These are phyloP conservation scores for Xylariales sp. DNA, from an alignment of 2,329 filamentous ascomycete species.

Conservation along the genomic window DNA sequence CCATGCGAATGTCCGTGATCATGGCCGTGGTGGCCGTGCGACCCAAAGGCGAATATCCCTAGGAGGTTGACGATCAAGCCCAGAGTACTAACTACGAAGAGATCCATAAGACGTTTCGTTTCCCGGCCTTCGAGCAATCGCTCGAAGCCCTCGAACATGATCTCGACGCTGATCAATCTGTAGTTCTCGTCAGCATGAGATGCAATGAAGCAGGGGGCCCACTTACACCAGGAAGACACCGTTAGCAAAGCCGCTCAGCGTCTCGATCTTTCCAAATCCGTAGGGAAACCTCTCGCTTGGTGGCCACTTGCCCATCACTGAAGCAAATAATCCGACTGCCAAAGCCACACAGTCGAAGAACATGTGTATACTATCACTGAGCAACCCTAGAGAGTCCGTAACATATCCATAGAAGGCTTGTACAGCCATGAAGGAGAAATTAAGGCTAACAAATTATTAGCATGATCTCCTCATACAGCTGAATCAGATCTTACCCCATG, in stretches of 20 bases:
- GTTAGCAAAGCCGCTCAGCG: slow-evolving; percentile 91
- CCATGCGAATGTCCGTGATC: slow-evolving; percentile 25
- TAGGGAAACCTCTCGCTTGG: slow-evolving; percentile 86
- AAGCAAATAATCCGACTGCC: slow-evolving; percentile 82
- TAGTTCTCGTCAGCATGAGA: background rate
- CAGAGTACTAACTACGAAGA: slow-evolving; percentile 81
- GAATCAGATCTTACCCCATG: slow-evolving; percentile 62
- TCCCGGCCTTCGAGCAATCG: slow-evolving; percentile 78
- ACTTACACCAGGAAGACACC: slow-evolving; percentile 85
- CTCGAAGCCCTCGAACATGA: slow-evolving; percentile 91
- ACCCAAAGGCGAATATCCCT: slow-evolving; percentile 80
- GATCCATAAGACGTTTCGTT: slow-evolving; percentile 77
- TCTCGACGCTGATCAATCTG: slow-evolving; percentile 90
- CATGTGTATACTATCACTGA: slow-evolving; percentile 99
- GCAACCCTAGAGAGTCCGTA: slow-evolving; percentile 87
- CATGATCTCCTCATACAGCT: slow-evolving; percentile 7
- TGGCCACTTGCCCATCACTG: slow-evolving; percentile 96
- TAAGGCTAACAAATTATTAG: slow-evolving; percentile 56
- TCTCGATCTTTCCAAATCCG: slow-evolving; percentile 95
- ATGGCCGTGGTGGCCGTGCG: slow-evolving; percentile 53
- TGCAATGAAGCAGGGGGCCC: background rate
- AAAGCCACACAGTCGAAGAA: slow-evolving; percentile 96
- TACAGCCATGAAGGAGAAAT: slow-evolving; percentile 90
- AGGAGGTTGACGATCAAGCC: slow-evolving; percentile 88
- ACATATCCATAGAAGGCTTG: slow-evolving; percentile 92